Base-by-base conservation (phyloP, 306 rosid genomes). In the Acacia melanoxylon region DNA sequence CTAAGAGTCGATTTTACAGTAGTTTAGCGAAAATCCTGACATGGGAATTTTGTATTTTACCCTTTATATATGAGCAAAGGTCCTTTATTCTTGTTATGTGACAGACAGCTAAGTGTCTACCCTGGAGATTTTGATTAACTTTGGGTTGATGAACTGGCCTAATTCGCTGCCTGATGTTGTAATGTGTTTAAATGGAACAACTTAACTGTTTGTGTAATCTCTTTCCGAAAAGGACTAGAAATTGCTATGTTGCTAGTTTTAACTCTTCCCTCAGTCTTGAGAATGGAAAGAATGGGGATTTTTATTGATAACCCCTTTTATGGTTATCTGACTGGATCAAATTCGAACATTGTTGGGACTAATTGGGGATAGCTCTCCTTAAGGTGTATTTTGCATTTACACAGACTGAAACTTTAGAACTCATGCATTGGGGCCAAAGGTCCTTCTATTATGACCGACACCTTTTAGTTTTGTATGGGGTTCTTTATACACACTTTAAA, bases 1-100 rank as follows among this genome's bases (percentile, higher is more conserved):
- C 75, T 45, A 45, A 67, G 73, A 74, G 54, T 46, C n/a, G 49
- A 66, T 70, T 69, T 78, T 35, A 54, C 37, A 10, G 22, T 0
- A 14, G 42, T 27, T 62, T 78, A 12, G 41, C n/a, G 54, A 81
- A 70, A 70, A 70, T 77, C 29, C 72, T 83, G 24, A 59, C n/a
- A 40, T 49, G 79, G 72, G 20, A 52, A 68, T 81, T 73, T 24
- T 81, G 87, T 81, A 80, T 24, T 78, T 83, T 74, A 71, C 37
- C 22, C 45, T 81, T 59, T 37, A 63, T 62, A 72, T 75, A 29
- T 73, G 40, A 24, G 72, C 31, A 35, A 61, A 51, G 77, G 7
- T 54, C 65, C 33, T 80, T 45, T 75, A 68, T 61, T 75, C 20
- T 75, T 82, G 71, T 69, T 65, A 29, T n/a, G 40, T 71, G 54